Evolutionary conservation across 208 protist species (phyloP).

Genomic region (Trypanosoma boissoni): DNA sequence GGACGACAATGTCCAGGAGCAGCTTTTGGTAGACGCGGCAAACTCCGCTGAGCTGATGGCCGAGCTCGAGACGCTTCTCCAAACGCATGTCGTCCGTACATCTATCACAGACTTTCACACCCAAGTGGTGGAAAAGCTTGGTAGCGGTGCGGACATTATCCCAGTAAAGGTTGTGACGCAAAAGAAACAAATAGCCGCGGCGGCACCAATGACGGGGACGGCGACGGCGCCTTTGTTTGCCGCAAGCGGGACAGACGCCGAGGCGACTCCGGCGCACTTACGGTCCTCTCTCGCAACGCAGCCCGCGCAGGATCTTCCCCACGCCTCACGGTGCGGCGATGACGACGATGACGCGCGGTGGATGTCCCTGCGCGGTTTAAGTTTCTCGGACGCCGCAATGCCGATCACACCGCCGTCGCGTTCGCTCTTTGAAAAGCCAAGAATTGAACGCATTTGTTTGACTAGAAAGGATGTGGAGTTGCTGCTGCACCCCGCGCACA

Average conservation of each 20-base stretch:
- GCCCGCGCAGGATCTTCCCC: background rate
- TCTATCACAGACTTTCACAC: conserved; percentile 51
- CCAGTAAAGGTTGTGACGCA: conserved; percentile 28
- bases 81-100: conserved; percentile 32
- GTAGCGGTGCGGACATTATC: conserved; percentile 43
- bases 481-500: conserved; percentile 30
- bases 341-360: conserved; percentile 15
- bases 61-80: conserved; percentile 34
- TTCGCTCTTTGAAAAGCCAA: conserved; percentile 23
- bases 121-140: conserved; percentile 60
- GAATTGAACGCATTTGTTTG: conserved; percentile 43
- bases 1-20: conserved; percentile 48
- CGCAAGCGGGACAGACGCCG: too few relatives aligned
- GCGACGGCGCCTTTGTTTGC: too few relatives aligned
- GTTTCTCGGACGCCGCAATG: background rate
- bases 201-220: background rate
- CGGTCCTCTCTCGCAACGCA: too few relatives aligned
- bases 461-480: conserved; percentile 27
- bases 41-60: conserved; percentile 29
- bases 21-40: conserved; percentile 47
- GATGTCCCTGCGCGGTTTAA: background rate
- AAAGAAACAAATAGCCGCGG: conserved; percentile 4
- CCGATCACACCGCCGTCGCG: background rate
- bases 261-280: too few relatives aligned
- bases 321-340: background rate